A percentile compares a stretch with the other conserved stretches of the same genome.
Conservation (phyloP, 2,329 filamentous ascomycete species). For the Cladosporium sp. region DNA sequence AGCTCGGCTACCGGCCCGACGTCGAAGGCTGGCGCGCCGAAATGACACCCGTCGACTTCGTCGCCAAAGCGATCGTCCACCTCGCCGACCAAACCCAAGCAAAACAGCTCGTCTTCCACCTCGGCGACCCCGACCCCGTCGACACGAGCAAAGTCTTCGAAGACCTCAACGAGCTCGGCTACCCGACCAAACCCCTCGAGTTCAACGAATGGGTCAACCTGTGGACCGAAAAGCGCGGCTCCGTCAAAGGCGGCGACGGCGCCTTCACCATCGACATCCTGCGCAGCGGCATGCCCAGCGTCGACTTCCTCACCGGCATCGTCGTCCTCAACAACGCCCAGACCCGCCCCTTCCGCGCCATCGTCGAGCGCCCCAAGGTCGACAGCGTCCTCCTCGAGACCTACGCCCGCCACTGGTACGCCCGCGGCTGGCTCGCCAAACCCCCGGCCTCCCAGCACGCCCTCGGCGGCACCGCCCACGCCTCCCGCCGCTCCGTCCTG, state of each 20-base stretch:
- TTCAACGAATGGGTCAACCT: conserved; percentile 70
- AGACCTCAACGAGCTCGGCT: conserved; percentile 60
- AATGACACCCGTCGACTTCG: conserved; percentile 80
- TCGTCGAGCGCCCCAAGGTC: conserved; percentile 60
- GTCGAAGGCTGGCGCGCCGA: conserved; percentile 71
- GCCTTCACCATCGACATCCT: conserved; percentile 74
- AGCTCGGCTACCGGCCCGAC: conserved; percentile 63
- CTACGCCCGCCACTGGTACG: conserved; percentile 74
- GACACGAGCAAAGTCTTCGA: conserved; percentile 61
- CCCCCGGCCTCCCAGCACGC: conserved; percentile 51
- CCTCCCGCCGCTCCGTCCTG: conserved; percentile 51
- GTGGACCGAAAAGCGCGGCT: conserved; percentile 65
- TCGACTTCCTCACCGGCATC: conserved; percentile 63
- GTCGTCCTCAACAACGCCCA: conserved; percentile 67
- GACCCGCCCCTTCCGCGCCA: conserved; percentile 55
- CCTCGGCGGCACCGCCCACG: conserved; percentile 38
- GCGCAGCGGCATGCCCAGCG: conserved; percentile 70
- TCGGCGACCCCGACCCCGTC: conserved; percentile 67
- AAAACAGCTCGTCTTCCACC: conserved; percentile 63
- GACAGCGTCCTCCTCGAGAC: conserved; percentile 66
- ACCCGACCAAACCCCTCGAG: conserved; percentile 57
- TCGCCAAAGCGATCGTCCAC: conserved; percentile 66
- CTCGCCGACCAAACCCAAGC: conserved; percentile 58
- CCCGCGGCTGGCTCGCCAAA: conserved; percentile 65
- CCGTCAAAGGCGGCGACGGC: conserved; percentile 59